Percentiles rank a stretch among this genome's conserved stretches.
These are phyloP conservation scores for Peniophora sp. DNA, from an alignment of 1,284 basidiomycete genomes.

Conservation along the genomic window DNA sequence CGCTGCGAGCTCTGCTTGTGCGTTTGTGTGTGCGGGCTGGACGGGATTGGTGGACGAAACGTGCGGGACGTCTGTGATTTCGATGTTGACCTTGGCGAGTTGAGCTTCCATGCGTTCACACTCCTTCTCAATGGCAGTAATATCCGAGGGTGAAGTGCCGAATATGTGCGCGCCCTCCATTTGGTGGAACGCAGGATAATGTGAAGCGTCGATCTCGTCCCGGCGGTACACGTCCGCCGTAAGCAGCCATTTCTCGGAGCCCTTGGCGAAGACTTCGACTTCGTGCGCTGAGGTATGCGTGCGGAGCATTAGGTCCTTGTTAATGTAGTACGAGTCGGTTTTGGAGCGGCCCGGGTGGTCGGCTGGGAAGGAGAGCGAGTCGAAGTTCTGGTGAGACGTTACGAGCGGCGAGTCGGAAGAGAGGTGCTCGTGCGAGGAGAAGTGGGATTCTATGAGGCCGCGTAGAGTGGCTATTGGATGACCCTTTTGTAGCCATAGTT, in stretches of 20 bases:
- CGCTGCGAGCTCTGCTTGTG: constrained; percentile 64
- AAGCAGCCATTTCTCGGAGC: constrained; percentile 77
- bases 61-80: constrained; percentile 82
- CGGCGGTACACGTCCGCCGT: constrained; percentile 98
- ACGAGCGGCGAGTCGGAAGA: constrained; percentile 84
- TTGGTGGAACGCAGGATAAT: constrained; percentile 99
- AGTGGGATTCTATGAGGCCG: constrained; percentile 79
- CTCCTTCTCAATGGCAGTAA: constrained; percentile 56
- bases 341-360: constrained; percentile 91
- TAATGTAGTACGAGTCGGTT: constrained; percentile 96
- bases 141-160: constrained; percentile 38
- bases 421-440: constrained; percentile 59
- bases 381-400: constrained; percentile 90
- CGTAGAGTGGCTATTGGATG: constrained; percentile 90
- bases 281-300: constrained; percentile 99
- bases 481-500: constrained; percentile 66
- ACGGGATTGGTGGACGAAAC: constrained; percentile 73
- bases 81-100: constrained; percentile 64
- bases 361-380: constrained; percentile 87
- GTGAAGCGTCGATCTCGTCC: constrained; percentile 96
- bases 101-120: constrained; percentile 55
- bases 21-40: constrained; percentile 71
- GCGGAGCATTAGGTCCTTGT: constrained; percentile 84
- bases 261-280: constrained; percentile 80
- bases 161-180: constrained; percentile 93